These are phyloP conservation scores for Backusella mclennaniae DNA, from an alignment of 192 early-diverging fungal genomes.

Conservation along the genomic window DNA sequence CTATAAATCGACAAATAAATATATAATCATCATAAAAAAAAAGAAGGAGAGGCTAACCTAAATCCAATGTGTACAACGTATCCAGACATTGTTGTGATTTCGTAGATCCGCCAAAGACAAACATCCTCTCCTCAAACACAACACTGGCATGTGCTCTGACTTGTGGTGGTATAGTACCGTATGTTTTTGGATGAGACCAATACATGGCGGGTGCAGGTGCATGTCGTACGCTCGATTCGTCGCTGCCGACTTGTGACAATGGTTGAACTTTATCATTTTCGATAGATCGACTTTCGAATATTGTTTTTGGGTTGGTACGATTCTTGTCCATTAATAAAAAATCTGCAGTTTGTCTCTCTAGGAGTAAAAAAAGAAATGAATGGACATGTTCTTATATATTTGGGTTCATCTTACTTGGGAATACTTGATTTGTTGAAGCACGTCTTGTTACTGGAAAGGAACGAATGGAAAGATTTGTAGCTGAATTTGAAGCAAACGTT, in stretches of 20 bases:
- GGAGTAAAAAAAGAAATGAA: too few relatives aligned
- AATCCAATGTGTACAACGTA: conserved; percentile 77
- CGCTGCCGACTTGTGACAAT: background rate
- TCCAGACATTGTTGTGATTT: conserved; percentile 60
- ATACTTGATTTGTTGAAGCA: conserved; percentile 9
- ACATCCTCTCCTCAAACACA: conserved; percentile 70
- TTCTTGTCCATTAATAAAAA: background rate
- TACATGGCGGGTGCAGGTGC: conserved; percentile 81
- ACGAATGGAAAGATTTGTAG: background rate
- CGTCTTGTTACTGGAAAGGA: background rate
- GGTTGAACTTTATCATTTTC: background rate
- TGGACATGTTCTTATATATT: too few relatives aligned
- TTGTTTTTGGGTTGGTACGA: background rate
- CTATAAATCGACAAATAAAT: conserved; percentile 26
- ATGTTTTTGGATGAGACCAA: conserved; percentile 60
- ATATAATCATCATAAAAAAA: background rate
- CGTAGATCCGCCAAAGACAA: conserved; percentile 86
- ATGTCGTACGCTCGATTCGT: background rate
- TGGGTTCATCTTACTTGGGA: background rate
- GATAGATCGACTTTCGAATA: background rate
- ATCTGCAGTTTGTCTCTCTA: background rate
- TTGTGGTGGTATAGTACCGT: conserved; percentile 61
- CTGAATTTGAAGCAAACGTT: background rate
- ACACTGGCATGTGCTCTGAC: conserved; percentile 79
- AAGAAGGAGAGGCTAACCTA: conserved; percentile 30